Percentiles rank a stretch among this genome's conserved stretches.
Conservation (phyloP, 495 filamentous ascomycete species). For the Copromyces sp. region DNA sequence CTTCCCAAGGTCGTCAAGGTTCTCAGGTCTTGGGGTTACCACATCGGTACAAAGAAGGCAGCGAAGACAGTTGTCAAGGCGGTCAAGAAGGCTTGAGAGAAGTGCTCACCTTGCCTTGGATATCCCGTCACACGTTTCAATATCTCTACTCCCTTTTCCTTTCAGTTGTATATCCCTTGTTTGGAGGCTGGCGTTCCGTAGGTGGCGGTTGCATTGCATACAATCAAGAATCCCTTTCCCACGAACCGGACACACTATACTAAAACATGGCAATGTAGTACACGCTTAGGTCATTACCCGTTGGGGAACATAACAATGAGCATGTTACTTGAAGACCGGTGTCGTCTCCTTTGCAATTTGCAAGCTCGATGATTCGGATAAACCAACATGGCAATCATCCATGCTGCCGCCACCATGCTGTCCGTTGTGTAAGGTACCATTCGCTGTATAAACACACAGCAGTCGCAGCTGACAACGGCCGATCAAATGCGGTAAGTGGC, state of each 20-base stretch:
- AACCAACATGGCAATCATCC: neutral
- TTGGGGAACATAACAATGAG: neutral
- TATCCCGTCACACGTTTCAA: neutral
- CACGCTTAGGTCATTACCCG: neutral
- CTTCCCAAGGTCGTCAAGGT: conserved; percentile 86
- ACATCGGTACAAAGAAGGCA: conserved; percentile 39
- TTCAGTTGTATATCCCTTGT: neutral
- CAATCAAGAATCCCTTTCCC: conserved; percentile 7
- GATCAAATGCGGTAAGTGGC: neutral
- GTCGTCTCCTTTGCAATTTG: neutral
- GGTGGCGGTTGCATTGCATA: conserved; percentile 3
- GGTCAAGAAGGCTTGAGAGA: neutral
- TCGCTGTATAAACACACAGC: neutral
- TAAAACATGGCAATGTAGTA: neutral
- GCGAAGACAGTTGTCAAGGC: conserved; percentile 2
- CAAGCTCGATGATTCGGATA: neutral
- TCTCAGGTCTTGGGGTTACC: conserved; percentile 70
- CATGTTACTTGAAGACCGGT: neutral
- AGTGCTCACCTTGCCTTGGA: neutral
- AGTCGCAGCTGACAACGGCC: neutral
- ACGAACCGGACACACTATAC: neutral
- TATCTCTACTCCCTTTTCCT: neutral
- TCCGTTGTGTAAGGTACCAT: neutral
- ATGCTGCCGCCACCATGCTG: neutral
- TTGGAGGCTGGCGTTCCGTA: conserved; percentile 5